A percentile compares a stretch with the other conserved stretches of the same genome.
These are phyloP conservation scores for Citropsis articulata DNA, from an alignment of 345 rosid species.

Conservation along the genomic window DNA sequence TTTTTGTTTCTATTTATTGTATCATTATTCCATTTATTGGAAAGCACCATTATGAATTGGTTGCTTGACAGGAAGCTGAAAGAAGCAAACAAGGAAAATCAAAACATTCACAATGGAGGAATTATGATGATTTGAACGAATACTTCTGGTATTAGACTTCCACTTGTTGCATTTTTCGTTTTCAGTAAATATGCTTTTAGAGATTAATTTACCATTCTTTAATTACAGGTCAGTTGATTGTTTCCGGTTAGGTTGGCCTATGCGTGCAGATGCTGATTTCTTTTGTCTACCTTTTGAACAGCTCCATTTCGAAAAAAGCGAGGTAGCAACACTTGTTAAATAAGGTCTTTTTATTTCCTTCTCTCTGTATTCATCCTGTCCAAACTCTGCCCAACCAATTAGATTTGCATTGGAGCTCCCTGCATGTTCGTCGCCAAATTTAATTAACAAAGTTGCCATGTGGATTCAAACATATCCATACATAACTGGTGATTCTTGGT, in stretches of 20 bases:
- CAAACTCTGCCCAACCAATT: not conserved
- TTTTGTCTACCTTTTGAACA: constrained; percentile 45
- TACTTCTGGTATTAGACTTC: constrained; percentile 71
- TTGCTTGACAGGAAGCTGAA: constrained; percentile 73
- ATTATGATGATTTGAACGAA: constrained; percentile 96
- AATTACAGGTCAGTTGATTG: constrained; percentile 88
- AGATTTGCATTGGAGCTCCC: not conserved
- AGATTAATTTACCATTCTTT: constrained; percentile 14
- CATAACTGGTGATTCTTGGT: not conserved
- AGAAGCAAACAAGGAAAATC: constrained; percentile 81
- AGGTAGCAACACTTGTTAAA: constrained; percentile 36
- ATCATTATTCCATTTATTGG: not conserved
- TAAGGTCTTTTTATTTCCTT: constrained; percentile 4
- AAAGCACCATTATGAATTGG: not conserved
- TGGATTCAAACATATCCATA: not conserved
- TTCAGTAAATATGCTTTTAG: not conserved
- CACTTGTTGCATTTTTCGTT: constrained; percentile 1
- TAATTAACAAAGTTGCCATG: not conserved
- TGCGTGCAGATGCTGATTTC: constrained; percentile 97
- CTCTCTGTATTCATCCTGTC: not conserved
- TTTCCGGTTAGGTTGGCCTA: constrained; percentile 98
- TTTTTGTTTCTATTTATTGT: not conserved
- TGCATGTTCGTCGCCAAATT: not conserved
- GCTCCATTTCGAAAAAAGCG: constrained; percentile 44
- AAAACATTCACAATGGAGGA: constrained; percentile 99